These are phyloP conservation scores for Fragaria nilgerrensis DNA, from an alignment of 306 rosid genomes.

Conservation along the genomic window DNA sequence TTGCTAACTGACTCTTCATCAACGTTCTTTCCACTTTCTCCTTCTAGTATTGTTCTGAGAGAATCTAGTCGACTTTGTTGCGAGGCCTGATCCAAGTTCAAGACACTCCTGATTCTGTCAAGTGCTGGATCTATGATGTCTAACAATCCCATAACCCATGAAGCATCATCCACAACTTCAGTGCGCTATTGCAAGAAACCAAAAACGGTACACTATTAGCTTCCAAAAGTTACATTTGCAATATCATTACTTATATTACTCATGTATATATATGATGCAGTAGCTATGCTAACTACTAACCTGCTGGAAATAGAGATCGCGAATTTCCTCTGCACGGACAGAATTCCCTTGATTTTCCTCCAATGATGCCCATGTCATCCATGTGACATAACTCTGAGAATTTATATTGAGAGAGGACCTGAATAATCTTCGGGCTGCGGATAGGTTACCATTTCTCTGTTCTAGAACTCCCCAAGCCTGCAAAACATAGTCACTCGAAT, in stretches of 20 bases:
- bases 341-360: conserved; percentile 95
- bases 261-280: not conserved
- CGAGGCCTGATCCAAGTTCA: conserved; percentile 58
- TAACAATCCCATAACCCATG: conserved; percentile 89
- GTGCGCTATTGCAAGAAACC: conserved; percentile 65
- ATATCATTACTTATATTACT: not conserved
- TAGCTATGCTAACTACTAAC: conserved; percentile 33
- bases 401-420: conserved; percentile 76
- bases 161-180: conserved; percentile 93
- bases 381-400: conserved; percentile 91
- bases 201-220: not conserved
- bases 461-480: conserved; percentile 99
- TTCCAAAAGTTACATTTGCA: not conserved
- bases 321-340: conserved; percentile 88
- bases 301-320: conserved; percentile 90
- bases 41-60: conserved; percentile 32
- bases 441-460: conserved; percentile 71
- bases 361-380: conserved; percentile 98
- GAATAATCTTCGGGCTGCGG: conserved; percentile 79
- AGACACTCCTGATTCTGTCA: conserved; percentile 68
- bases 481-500: conserved; percentile 7
- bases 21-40: conserved; percentile 23
- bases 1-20: conserved; percentile 35
- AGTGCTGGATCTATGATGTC: conserved; percentile 91
- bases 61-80: conserved; percentile 30